Evolutionary conservation across 768 basidiomycete species (phyloP), one percentile per base, ranked within the genome.

Genomic region (Dentipellis fragilis): DNA sequence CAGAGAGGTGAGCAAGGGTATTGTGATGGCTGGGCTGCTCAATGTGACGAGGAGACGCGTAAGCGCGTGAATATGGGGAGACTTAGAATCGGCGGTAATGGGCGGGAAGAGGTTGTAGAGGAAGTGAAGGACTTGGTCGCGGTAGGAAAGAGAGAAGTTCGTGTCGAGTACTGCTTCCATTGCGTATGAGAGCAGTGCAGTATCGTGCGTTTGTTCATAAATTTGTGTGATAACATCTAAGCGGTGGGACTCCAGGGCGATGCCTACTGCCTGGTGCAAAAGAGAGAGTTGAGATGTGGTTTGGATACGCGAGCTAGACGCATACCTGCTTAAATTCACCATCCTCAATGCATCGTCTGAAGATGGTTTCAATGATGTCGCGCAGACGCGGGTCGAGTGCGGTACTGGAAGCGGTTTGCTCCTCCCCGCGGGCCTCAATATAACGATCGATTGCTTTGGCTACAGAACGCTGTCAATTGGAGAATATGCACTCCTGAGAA

Each of bases 361-460:
- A 89, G 57, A 98, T 96, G 39, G 82, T 80, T 67, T 97, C 92
- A 51, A 98, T 93, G 56, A 96, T 90, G 38, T 72, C 69, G 68
- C 86, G 85, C 49, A 98, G 73, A 46, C 88, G 82, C 6, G 84
- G 71, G 65, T 97, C 95, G 51, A 93, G 80, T 68, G 84, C 84
- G 40, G 77, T 76, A 10, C 75, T 75, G 1, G 66, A 54, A 5
- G 65, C 70, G 10, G 72, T 66, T 59, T 77, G 74, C 58, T 85
- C 84, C 55, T 82, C 75, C 1, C 78, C 67, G 37, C 90, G 83
- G 34, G 80, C 72, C 52, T 80, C 72, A 60, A 97, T 89, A 65
- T 96, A 98, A 55, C 85, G 80, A 78, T 99, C 96, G 64, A 99
- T 93, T 52, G 93, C 93, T 67, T 91, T 94, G 64, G 96, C 95